Percentiles rank a stretch among this genome's conserved stretches.
Conservation (phyloP, 2,329 filamentous ascomycete species). For the Mariannaea elegans region DNA sequence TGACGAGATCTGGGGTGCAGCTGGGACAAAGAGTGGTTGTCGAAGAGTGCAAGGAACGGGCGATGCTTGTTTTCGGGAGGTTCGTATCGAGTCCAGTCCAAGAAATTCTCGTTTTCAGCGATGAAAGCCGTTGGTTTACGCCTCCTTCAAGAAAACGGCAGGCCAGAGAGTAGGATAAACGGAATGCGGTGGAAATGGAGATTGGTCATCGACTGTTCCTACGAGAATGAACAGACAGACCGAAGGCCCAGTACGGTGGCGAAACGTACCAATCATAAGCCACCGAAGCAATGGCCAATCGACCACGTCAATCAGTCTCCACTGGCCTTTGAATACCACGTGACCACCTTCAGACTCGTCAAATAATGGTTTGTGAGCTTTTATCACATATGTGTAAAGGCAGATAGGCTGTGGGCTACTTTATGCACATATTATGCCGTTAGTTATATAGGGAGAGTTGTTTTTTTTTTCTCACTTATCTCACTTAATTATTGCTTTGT, state of each 20-base stretch:
- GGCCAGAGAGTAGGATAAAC: constrained; percentile 23
- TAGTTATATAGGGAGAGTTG: too few relatives aligned
- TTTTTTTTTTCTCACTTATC: too few relatives aligned
- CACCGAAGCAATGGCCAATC: constrained; percentile 22
- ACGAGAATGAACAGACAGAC: constrained; percentile 25
- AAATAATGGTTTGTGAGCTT: too few relatives aligned
- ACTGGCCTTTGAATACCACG: constrained; percentile 18
- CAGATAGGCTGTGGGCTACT: too few relatives aligned
- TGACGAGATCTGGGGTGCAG: constrained; percentile 39
- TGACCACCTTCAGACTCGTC: too few relatives aligned
- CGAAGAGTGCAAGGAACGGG: constrained; percentile 8
- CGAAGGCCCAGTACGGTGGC: constrained; percentile 26
- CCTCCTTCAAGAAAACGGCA: background rate
- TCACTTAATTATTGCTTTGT: too few relatives aligned
- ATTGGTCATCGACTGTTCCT: constrained; percentile 39
- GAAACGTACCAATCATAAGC: constrained; percentile 35
- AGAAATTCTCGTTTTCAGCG: background rate
- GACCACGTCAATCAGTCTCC: constrained; percentile 2
- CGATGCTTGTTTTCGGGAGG: background rate
- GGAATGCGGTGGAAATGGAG: constrained; percentile 33
- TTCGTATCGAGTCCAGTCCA: background rate
- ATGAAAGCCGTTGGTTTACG: background rate
- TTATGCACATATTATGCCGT: too few relatives aligned
- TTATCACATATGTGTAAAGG: background rate
- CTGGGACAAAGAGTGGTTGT: constrained; percentile 9